Conservation (phyloP, 345 rosid genomes). For the Sonneratia caseolaris region DNA sequence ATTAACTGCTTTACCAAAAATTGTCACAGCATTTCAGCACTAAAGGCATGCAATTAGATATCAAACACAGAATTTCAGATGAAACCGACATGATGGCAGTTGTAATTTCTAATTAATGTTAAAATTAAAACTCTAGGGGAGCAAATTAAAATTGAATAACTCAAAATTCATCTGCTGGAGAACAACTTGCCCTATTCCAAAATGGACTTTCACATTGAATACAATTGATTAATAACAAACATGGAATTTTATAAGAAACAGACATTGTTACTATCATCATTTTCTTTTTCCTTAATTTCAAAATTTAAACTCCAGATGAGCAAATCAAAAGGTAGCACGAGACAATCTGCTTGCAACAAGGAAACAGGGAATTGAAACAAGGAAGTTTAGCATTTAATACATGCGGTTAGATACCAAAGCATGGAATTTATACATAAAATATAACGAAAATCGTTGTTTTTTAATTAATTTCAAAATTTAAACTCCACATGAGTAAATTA, state of each 20-base stretch:
- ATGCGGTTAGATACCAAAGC: not conserved
- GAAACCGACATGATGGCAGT: not conserved
- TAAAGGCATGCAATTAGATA: not conserved
- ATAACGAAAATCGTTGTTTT: not conserved
- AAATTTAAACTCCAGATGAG: not conserved
- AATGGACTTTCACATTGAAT: not conserved
- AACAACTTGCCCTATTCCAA: not conserved
- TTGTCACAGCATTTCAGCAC: not conserved
- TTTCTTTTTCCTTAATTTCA: too few species aligned
- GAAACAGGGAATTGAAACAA: too few species aligned
- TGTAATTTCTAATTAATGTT: too few species aligned
- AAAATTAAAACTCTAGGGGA: not conserved
- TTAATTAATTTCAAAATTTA: not conserved
- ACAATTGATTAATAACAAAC: too few species aligned
- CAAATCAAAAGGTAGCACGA: not conserved
- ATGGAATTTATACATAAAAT: not conserved
- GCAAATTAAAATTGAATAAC: not conserved
- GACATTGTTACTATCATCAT: not conserved
- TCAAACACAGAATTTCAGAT: not conserved
- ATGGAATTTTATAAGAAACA: not conserved
- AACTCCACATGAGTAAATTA: not conserved
- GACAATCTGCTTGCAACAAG: not conserved
- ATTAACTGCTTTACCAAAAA: not conserved
- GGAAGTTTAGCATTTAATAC: too few species aligned
- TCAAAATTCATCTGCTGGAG: constrained; percentile 1